Base-by-base conservation (phyloP, 495 filamentous ascomycete species). In the Beverwykella pulmonaria region DNA sequence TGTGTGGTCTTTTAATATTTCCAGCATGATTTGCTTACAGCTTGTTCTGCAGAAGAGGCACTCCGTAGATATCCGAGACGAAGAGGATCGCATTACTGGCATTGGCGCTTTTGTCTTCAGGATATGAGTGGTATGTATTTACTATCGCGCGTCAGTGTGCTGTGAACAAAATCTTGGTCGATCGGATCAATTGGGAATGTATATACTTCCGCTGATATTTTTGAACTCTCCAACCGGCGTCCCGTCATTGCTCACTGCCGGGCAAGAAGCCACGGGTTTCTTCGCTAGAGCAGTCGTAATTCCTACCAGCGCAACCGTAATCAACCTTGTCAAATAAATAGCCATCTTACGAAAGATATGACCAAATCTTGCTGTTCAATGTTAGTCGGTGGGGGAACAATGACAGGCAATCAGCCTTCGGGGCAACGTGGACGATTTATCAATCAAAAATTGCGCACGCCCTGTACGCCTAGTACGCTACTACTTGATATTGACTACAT, bases 91-190 rank as follows among this genome's bases (percentile, higher is more conserved):
- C 65, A 22, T 4, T 63, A 22, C 36, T 63, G 19, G 20, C 34
- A 25, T 59, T 63, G 2, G 23, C 7, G 36, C 20, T 36, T 8
- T 44, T 48, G 19, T 23, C 22, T 49, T 25, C 32, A 15, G 64
- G 47, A 20, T 53, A 56, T 1, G 64, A 17, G 20, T 67, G 64
- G 64, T 67, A 67, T 0, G 61, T 39, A 54, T 67, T 55, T n/a
- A 61, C 64, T 67, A 19, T 46, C 32, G 36, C 48, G 52, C 23
- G 30, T n/a, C 9, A 49, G 7, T 15, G 27, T 30, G 27, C n/a
- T 53, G 47, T 22, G 14, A 4, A 25, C 19, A 23, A 34, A 9
- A 27, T 15, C 14, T 6, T 23, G 9, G 9, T 27, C 15, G 9
- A 50, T 26, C 9, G 4, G 25, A 7, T 26, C 9, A 9, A 27